Evolutionary conservation across 169 alveolate genomes (phyloP), one percentile per base, ranked within the genome.

Genomic region (Cyclospora cayetanensis): DNA sequence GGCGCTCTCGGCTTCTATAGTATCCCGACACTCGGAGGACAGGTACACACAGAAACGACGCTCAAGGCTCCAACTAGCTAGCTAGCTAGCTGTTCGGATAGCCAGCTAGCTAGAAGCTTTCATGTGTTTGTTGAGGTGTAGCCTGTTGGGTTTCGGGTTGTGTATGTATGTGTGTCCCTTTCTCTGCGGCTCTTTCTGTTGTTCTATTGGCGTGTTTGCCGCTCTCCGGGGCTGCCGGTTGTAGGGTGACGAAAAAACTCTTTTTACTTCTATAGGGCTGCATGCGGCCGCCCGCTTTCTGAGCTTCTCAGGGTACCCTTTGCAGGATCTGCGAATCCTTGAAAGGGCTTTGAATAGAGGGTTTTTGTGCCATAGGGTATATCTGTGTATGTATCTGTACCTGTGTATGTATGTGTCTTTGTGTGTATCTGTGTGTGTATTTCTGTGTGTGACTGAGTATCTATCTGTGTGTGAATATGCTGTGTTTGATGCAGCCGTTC

Each of bases 401-500:
- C n/a, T n/a, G n/a, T n/a, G n/a, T n/a, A n/a, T n/a, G n/a, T n/a
- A n/a, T n/a, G n/a, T n/a, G n/a, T n/a, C n/a, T n/a, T n/a, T n/a
- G n/a, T n/a, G n/a, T n/a, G n/a, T n/a, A n/a, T n/a, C n/a, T n/a
- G n/a, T n/a, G n/a, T n/a, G n/a, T n/a, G n/a, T n/a, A n/a, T n/a
- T n/a, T n/a, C n/a, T n/a, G n/a, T n/a, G n/a, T n/a, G n/a, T n/a
- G n/a, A 18, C 18, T 50, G 11, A 11, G 18, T 12, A 12, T 50
- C 63, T 18, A 50, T 50, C 63, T 18, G 18, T 50, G n/a, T 18
- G n/a, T 18, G 18, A 50, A 12, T 18, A 12, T 18, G 11, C 63
- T 50, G 63, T 50, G n/a, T n/a, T n/a, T n/a, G n/a, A n/a, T n/a
- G 42, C 91, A 60, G 91, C 63, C 82, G 31, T 29, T 65, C n/a